Conservation (phyloP, 1,139 yeast species). For the Hansenula sp. region DNA sequence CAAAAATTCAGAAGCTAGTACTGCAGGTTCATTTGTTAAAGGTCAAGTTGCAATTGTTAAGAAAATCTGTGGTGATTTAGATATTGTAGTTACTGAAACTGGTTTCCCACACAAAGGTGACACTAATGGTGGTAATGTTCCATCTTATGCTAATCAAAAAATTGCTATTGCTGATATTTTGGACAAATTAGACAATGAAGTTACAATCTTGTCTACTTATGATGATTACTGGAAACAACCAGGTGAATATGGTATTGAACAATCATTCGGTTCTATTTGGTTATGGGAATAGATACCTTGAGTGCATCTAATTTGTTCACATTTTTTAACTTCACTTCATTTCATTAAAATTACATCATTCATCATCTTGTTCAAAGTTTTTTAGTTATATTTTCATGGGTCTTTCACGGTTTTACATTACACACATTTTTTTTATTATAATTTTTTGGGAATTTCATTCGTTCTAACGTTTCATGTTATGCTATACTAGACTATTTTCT, state of each 20-base stretch:
- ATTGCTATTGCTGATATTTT: slow-evolving; percentile 63
- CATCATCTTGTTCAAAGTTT: no score
- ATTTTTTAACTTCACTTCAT: no score
- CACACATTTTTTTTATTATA: no score
- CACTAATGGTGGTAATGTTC: slow-evolving; percentile 69
- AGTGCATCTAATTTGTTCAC: not conserved
- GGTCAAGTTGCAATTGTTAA: slow-evolving; percentile 55
- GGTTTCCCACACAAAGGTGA: slow-evolving; percentile 83
- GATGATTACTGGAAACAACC: slow-evolving; percentile 88
- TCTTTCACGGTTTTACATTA: no score
- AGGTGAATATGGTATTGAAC: slow-evolving; percentile 81
- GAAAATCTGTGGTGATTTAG: slow-evolving; percentile 46
- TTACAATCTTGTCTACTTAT: slow-evolving; percentile 69
- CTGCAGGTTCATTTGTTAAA: slow-evolving; percentile 69
- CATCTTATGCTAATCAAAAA: slow-evolving; percentile 63
- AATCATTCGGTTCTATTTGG: slow-evolving; percentile 66
- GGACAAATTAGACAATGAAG: slow-evolving; percentile 47
- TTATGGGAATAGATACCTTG: slow-evolving; percentile 5
- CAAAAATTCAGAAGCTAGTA: slow-evolving; percentile 49
- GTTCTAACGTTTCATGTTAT: no score
- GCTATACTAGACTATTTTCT: no score
- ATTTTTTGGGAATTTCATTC: no score
- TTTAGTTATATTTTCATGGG: no score
- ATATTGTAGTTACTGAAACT: slow-evolving; percentile 67
- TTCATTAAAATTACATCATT: no score